Percentiles rank a stretch among this genome's conserved stretches.
Evolutionary conservation across 495 filamentous ascomycete species (phyloP).

Genomic region (Penicillium egyptiacum): DNA sequence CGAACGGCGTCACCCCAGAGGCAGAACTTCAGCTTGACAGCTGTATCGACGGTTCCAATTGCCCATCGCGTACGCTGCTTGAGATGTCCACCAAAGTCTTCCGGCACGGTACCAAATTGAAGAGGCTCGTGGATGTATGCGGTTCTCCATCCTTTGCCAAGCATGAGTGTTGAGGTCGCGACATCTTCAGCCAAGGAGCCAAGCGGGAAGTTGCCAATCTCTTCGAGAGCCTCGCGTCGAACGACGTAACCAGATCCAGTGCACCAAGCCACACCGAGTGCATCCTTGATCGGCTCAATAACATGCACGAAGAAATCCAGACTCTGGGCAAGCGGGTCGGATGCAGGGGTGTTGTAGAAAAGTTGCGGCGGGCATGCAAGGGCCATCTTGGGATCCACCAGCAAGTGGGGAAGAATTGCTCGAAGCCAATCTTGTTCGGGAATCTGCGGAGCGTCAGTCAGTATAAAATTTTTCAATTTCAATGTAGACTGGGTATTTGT

Average conservation of each 20-base stretch:
- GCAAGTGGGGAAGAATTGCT: constrained; percentile 47
- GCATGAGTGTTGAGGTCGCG: constrained; percentile 46
- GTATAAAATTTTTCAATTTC: constrained; percentile 7
- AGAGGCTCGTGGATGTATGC: constrained; percentile 51
- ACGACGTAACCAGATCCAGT: constrained; percentile 55
- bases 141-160: constrained; percentile 52
- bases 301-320: constrained; percentile 49
- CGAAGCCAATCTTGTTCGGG: constrained; percentile 54
- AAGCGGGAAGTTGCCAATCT: constrained; percentile 52
- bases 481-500: constrained; percentile 4
- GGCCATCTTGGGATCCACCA: constrained; percentile 47
- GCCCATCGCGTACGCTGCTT: constrained; percentile 56
- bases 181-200: constrained; percentile 54
- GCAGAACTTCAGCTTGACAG: constrained; percentile 47
- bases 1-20: constrained; percentile 39
- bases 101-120: constrained; percentile 54
- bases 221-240: constrained; percentile 48
- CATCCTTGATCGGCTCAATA: constrained; percentile 54
- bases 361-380: constrained; percentile 54
- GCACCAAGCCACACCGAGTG: constrained; percentile 49
- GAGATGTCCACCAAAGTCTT: constrained; percentile 46
- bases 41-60: constrained; percentile 46
- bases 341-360: constrained; percentile 54
- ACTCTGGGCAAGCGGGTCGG: constrained; percentile 51
- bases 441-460: constrained; percentile 35